A percentile compares a stretch with the other conserved stretches of the same genome.
phyloP scores from a whole-genome alignment of 352 stramenopile species.

The Phytophthora foliorum region DNA sequence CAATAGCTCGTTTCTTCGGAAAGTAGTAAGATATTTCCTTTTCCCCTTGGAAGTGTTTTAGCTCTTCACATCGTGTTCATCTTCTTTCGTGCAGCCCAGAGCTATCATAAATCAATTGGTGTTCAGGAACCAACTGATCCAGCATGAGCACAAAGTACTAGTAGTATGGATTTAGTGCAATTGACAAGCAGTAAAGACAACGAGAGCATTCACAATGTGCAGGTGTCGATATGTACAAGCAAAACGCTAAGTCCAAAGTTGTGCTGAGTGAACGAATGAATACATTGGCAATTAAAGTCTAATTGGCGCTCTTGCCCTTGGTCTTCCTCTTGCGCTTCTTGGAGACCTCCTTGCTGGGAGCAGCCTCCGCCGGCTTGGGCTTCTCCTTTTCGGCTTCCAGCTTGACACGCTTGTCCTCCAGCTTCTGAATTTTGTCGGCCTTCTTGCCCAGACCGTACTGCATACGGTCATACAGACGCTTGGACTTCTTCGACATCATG shows the following conservation, averaged over 20 bases:
- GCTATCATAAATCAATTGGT: no score
- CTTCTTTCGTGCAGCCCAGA: no score
- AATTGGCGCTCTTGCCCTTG: conserved; percentile 46
- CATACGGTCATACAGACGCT: conserved; percentile 93
- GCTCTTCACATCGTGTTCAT: no score
- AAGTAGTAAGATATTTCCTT: conserved; percentile 64
- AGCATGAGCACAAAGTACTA: no score
- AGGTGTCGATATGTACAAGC: no score
- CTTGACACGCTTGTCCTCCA: conserved; percentile 84
- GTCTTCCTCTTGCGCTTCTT: conserved; percentile 53
- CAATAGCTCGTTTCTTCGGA: conserved; percentile 49
- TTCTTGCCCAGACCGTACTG: conserved; percentile 92
- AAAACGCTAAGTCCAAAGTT: no score
- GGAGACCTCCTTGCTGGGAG: conserved; percentile 42
- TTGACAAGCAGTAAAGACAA: neutral
- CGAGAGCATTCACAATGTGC: no score
- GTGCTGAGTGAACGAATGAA: conserved; percentile 35
- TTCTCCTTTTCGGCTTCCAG: conserved; percentile 73
- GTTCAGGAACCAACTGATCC: no score
- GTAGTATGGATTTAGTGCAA: no score
- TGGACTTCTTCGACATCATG: conserved; percentile 95
- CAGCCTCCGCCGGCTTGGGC: conserved; percentile 28
- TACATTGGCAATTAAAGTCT: conserved; percentile 55
- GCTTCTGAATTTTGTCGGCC: conserved; percentile 85
- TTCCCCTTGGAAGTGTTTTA: conserved; percentile 19